phyloP scores from a whole-genome alignment of 345 rosid species.

The Hevea brasiliensis region DNA sequence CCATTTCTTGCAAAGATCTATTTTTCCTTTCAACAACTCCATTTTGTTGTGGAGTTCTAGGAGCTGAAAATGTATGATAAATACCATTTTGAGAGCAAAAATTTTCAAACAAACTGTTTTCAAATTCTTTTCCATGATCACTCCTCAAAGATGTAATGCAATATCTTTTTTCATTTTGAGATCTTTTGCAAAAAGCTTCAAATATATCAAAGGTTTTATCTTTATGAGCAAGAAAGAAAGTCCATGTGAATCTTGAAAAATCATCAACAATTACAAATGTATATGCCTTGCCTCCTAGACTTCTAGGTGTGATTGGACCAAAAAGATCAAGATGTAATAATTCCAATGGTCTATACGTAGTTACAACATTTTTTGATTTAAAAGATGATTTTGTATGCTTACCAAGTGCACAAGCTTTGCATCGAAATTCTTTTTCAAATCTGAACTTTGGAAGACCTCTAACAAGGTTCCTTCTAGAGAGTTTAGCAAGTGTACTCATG shows the following conservation, averaged over 20 bases:
- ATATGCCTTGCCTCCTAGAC: background rate
- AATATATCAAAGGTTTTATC: too few species aligned
- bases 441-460: too few species aligned
- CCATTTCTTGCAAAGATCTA: background rate
- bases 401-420: too few species aligned
- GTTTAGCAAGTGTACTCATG: too few species aligned
- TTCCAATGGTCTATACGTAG: background rate
- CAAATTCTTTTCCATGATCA: background rate
- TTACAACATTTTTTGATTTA: too few species aligned
- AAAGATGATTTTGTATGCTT: too few species aligned
- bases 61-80: background rate
- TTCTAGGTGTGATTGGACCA: background rate
- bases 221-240: background rate
- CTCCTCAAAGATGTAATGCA: background rate
- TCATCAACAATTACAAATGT: background rate
- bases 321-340: background rate
- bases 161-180: background rate
- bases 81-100: background rate
- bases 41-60: background rate
- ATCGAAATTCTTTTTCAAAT: too few species aligned
- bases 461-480: too few species aligned
- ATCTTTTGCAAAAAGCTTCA: too few species aligned
- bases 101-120: background rate
- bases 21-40: background rate
- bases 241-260: background rate